Evolutionary conservation across 805 yeast genomes (phyloP).

Genomic region (Suhomyces faveliae): DNA sequence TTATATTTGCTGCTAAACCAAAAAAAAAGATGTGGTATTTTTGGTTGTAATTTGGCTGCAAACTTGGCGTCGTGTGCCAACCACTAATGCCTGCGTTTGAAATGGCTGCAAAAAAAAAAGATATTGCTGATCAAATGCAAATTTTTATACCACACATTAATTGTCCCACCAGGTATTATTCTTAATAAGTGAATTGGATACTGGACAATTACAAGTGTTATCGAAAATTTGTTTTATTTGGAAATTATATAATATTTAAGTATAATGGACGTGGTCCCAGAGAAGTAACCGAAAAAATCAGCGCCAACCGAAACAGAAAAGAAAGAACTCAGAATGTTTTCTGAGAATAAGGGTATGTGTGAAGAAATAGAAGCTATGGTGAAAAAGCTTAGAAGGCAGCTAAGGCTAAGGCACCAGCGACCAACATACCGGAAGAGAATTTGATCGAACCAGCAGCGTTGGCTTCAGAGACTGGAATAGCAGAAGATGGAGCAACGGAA

Average conservation of each 20-base stretch:
- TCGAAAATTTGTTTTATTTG: neutral
- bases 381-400: neutral
- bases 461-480: conserved; percentile 1
- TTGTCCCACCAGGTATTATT: too few species aligned
- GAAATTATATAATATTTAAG: neutral
- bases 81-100: neutral
- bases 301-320: neutral
- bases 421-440: conserved; percentile 9
- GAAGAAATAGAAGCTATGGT: neutral
- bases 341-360: neutral
- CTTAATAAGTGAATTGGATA: too few species aligned
- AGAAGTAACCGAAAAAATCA: neutral
- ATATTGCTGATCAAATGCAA: too few species aligned
- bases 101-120: neutral
- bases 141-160: too few species aligned
- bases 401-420: conserved; percentile 9
- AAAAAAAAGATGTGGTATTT: conserved; percentile 1
- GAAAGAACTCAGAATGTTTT: neutral
- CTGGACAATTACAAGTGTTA: too few species aligned
- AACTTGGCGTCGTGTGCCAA: conserved; percentile 1
- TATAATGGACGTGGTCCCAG: neutral
- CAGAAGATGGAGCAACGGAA: neutral
- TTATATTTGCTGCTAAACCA: neutral
- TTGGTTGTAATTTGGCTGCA: conserved; percentile 5
- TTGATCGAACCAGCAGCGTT: conserved; percentile 10